A percentile compares a stretch with the other conserved stretches of the same genome.
Conservation (phyloP, 2,329 filamentous ascomycete genomes). For the Dothideomycetidae sp. region DNA sequence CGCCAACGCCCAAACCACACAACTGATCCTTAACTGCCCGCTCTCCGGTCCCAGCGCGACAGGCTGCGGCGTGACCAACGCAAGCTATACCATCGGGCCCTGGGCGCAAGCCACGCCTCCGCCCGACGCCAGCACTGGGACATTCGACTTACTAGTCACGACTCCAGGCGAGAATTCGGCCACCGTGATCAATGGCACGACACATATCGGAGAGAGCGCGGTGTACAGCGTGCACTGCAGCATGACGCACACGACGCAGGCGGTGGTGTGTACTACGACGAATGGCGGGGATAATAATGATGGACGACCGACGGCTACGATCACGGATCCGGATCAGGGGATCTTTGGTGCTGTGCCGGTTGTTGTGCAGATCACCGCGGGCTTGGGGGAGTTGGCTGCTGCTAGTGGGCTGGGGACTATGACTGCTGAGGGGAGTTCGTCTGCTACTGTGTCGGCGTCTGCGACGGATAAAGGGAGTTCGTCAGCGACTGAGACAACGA, state of each 20-base stretch:
- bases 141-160: constrained; percentile 7
- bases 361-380: neutral
- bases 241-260: neutral
- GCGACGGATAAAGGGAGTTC: no score
- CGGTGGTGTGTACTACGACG: constrained; percentile 5
- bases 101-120: constrained; percentile 7
- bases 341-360: neutral
- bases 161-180: constrained; percentile 2
- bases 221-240: constrained; percentile 3
- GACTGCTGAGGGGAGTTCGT: no score
- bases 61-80: constrained; percentile 4
- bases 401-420: no score
- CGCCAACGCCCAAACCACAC: constrained; percentile 3
- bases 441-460: no score
- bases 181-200: constrained; percentile 2
- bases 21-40: constrained; percentile 5
- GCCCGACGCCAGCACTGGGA: constrained; percentile 2
- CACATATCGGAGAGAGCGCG: neutral
- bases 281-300: constrained; percentile 9
- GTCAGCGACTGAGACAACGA: no score
- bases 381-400: neutral
- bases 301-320: constrained; percentile 1
- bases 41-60: neutral
- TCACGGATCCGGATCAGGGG: constrained; percentile 1
- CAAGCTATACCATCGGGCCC: constrained; percentile 4